Evolutionary conservation across 2,329 filamentous ascomycete species (phyloP), one percentile per base, ranked within the genome.

Genomic region (Arthrobotrys sinensis): DNA sequence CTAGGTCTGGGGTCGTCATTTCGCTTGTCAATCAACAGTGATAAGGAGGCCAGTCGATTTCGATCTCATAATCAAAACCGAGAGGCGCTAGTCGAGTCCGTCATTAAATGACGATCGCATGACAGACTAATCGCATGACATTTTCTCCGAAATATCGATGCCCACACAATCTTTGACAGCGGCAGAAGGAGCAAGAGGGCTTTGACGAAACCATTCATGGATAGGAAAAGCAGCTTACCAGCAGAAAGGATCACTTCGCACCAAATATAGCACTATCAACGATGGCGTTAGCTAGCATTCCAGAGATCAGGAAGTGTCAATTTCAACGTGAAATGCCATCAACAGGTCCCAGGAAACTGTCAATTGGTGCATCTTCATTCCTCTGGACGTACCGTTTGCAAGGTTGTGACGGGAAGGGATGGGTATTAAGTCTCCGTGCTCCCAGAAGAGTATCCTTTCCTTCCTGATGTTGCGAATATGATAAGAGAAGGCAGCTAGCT

Each of bases 11-110:
- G 21, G n/a, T 34, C 24, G n/a, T 70, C 69, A 78, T 78, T 68
- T 78, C 75, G 75, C 67, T 78, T 78, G 75, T 48, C 62, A 66
- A 72, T 77, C 66, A 66, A 52, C 19, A 21, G 11, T 48, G 75
- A 78, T 78, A 78, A 66, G 67, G 60, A 64, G 71, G 36, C 66
- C 60, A 52, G 50, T 73, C 45, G 60, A 66, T 60, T 73, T 73
- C 60, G 69, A 73, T 65, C 40, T 55, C 60, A 66, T 53, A 68
- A 67, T 63, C 52, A 55, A 75, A 66, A 57, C 50, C 65, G 38
- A 43, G 40, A 66, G 43, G 52, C 46, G 53, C 75, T 63, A 67
- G 62, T 68, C 52, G 11, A 21, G 46, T 32, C 34, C 45, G 28
- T 57, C 60, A 45, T 68, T 46, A 46, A 66, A 72, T 63, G 67